Conservation (phyloP, 768 basidiomycete genomes). For the Hericium coralloides region DNA sequence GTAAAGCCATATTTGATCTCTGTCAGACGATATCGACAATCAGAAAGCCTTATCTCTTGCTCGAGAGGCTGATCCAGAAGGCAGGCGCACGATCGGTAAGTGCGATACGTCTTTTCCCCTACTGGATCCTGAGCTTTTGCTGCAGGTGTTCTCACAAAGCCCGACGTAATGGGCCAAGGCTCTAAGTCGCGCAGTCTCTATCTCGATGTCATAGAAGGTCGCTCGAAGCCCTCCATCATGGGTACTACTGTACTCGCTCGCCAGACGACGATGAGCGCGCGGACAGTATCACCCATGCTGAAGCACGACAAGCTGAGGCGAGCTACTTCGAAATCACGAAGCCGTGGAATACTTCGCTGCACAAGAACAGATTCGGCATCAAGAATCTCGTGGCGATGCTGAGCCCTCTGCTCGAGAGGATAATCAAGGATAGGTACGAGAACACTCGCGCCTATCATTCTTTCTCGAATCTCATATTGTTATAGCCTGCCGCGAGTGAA, state of each 20-base stretch:
- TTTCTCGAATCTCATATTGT: no score
- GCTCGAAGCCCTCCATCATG: conserved; percentile 28
- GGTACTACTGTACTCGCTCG: conserved; percentile 37
- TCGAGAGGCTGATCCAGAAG: conserved; percentile 33
- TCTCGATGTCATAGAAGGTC: conserved; percentile 33
- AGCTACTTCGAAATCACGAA: conserved; percentile 25
- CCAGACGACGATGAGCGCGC: conserved; percentile 28
- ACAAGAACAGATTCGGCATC: conserved; percentile 27
- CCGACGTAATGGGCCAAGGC: conserved; percentile 30
- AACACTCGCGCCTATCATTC: conserved; percentile 1
- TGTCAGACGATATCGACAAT: conserved; percentile 48
- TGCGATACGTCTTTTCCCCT: background rate
- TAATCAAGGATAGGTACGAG: conserved; percentile 23
- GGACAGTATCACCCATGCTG: conserved; percentile 20
- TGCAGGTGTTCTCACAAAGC: conserved; percentile 43
- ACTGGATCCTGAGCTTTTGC: background rate
- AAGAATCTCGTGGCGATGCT: conserved; percentile 25
- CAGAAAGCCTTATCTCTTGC: conserved; percentile 46
- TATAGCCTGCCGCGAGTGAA: no score
- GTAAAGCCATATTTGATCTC: no score
- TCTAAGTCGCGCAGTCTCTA: conserved; percentile 26
- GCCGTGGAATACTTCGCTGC: conserved; percentile 27
- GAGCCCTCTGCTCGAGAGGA: conserved; percentile 26
- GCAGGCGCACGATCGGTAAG: conserved; percentile 43
- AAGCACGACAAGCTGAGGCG: conserved; percentile 27